Conservation (phyloP, 768 basidiomycete genomes). For the Stropharia rugosoannulata region DNA sequence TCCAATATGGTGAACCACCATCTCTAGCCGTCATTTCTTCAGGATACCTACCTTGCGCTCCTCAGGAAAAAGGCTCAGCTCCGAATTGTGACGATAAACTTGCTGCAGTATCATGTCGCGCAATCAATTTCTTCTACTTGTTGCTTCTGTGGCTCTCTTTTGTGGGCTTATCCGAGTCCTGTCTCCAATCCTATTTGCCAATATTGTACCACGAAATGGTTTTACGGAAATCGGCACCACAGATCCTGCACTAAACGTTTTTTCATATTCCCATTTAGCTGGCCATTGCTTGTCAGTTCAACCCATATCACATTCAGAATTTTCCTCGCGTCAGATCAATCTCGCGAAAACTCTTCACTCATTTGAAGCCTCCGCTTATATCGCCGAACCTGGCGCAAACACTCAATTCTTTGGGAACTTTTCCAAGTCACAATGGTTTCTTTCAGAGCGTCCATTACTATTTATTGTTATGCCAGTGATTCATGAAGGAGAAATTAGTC, state of each 20-base stretch:
- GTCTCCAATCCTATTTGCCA: too few relatives aligned
- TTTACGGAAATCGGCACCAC: too few relatives aligned
- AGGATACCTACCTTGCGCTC: background rate
- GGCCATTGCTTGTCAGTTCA: constrained; percentile 45
- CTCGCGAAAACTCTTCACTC: constrained; percentile 49
- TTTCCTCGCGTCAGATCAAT: constrained; percentile 48
- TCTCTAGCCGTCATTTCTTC: too few relatives aligned
- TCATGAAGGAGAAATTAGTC: constrained; percentile 21
- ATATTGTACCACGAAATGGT: too few relatives aligned
- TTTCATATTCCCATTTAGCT: constrained; percentile 9
- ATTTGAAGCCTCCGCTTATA: constrained; percentile 64
- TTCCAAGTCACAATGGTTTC: constrained; percentile 56
- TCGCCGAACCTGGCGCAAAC: constrained; percentile 77
- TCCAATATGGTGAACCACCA: too few relatives aligned
- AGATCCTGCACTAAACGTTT: too few relatives aligned
- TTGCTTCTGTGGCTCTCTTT: too few relatives aligned
- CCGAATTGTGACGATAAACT: too few relatives aligned
- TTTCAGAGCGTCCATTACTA: constrained; percentile 80
- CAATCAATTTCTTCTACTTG: too few relatives aligned
- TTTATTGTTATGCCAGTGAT: constrained; percentile 55
- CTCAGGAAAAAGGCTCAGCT: too few relatives aligned
- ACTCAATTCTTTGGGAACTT: constrained; percentile 75
- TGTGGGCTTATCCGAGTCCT: too few relatives aligned
- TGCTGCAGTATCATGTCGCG: too few relatives aligned
- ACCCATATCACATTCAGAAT: constrained; percentile 49